Evolutionary conservation across 768 basidiomycete species (phyloP).

Genomic region (Rubroboletus pulcherrimus): DNA sequence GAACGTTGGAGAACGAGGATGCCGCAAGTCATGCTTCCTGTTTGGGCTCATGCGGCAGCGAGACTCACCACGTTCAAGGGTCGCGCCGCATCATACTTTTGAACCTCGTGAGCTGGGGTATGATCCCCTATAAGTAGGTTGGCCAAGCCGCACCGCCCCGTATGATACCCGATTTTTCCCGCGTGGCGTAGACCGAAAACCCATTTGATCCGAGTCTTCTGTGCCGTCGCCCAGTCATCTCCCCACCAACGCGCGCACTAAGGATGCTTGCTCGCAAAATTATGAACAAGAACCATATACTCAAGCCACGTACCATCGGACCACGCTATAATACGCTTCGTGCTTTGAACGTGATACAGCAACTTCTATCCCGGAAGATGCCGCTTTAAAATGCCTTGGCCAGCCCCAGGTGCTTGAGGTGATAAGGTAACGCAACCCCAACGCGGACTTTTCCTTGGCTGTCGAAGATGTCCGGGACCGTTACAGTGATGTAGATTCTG

Average conservation of each 20-base stretch:
- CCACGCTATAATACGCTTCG: slow-evolving; percentile 26
- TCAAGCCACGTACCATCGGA: slow-evolving; percentile 10
- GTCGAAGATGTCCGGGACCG: slow-evolving; percentile 6
- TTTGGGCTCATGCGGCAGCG: slow-evolving; percentile 7
- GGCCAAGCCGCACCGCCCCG: not conserved
- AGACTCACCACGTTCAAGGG: slow-evolving; percentile 23
- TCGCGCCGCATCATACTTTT: not conserved
- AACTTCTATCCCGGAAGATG: slow-evolving; percentile 27
- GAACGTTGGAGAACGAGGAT: not conserved
- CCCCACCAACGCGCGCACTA: slow-evolving; percentile 24
- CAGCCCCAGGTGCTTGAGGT: slow-evolving; percentile 35
- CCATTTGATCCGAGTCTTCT: slow-evolving; percentile 27
- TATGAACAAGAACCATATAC: not conserved
- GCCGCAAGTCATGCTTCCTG: not conserved
- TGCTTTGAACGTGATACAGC: slow-evolving; percentile 29
- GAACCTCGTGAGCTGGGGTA: slow-evolving; percentile 4
- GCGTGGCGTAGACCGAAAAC: slow-evolving; percentile 15
- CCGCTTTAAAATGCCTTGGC: slow-evolving; percentile 18
- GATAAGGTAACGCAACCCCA: slow-evolving; percentile 28
- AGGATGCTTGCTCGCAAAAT: not conserved
- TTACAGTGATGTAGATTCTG: not conserved
- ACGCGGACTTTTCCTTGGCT: slow-evolving; percentile 17
- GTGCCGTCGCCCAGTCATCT: slow-evolving; percentile 16
- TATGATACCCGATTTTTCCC: not conserved
- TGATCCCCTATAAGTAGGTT: slow-evolving; percentile 1